Base-by-base conservation (phyloP, 2,329 filamentous ascomycete species). In the Coniella vitis region DNA sequence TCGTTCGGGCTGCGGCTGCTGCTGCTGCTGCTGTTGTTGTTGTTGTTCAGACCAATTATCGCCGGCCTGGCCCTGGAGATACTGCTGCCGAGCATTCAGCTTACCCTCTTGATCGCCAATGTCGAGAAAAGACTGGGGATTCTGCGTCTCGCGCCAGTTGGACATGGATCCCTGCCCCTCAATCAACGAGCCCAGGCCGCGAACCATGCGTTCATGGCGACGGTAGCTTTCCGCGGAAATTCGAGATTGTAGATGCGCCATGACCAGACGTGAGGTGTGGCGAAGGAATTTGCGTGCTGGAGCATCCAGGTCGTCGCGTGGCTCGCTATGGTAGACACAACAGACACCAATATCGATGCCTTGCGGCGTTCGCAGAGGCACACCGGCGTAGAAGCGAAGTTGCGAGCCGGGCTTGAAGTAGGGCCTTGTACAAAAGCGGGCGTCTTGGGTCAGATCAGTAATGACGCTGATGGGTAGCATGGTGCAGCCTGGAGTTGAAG, bases 211-310 rank as follows among this genome's bases (percentile, higher is more conserved):
- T 17, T 58, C 56, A 22, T 57, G 57, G 12, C 59, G 57, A 10
- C 56, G 44, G 3, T 55, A 54, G 40, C 48, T 56, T 19, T 61
- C 57, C 10, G 47, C 49, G 13, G 53, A 47, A 36, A 55, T 53
- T 19, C 55, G 49, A 13, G 56, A 54, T 4, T 63, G 59, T 32
- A 65, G 45, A 36, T 64, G 59, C 4, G 51, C 55, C 53, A 60
- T 58, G 48, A 60, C 55, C 10, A 58, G 48, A 21, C 37, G 36
- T 7, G 60, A 53, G 9, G 60, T 56, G 38, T 61, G 57, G 34
- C 53, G 55, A 46, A 62, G 45, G 25, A 56, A 52, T n/a, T 52
- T 49, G 4, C 47, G 52, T 1, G 53, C 46, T 19, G 54, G 49
- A 19, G 52, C 47, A 31, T 57, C 49, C 1, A 54, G 19, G n/a